Percentiles rank a stretch among this genome's conserved stretches.
These are phyloP conservation scores for Coprinopsis strossmayeri DNA, from an alignment of 768 basidiomycete species.

Conservation along the genomic window DNA sequence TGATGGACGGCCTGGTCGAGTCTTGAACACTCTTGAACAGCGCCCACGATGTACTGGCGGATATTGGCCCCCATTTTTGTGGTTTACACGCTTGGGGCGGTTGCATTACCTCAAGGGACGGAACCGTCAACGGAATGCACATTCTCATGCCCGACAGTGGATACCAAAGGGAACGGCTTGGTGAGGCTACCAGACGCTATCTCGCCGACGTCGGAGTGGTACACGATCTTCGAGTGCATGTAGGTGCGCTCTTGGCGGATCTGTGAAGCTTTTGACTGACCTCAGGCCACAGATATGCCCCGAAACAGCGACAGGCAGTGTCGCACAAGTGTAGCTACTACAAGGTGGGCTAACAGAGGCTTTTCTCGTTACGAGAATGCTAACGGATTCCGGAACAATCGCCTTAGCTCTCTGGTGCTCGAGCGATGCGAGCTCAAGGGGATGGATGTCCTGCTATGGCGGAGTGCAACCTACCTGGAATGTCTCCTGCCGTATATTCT, in stretches of 20 bases:
- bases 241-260: slow-evolving; percentile 5
- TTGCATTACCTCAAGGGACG: neutral
- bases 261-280: neutral
- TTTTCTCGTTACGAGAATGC: neutral
- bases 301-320: neutral
- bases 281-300: neutral
- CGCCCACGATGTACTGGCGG: neutral
- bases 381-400: neutral
- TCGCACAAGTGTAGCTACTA: slow-evolving; percentile 14
- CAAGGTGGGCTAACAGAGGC: slow-evolving; percentile 9
- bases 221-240: slow-evolving; percentile 19
- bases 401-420: neutral
- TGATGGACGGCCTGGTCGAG: too few relatives aligned
- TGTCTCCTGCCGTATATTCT: slow-evolving; percentile 7
- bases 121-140: slow-evolving; percentile 2
- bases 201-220: slow-evolving; percentile 10
- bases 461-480: neutral
- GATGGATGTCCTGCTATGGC: neutral
- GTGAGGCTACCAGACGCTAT: slow-evolving; percentile 5
- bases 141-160: slow-evolving; percentile 13
- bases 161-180: neutral
- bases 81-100: neutral
- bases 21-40: neutral
- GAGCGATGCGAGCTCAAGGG: neutral
- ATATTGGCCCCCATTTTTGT: neutral